Evolutionary conservation across 2,329 filamentous ascomycete genomes (phyloP).

Genomic region (Pseudocercospora crystallina): DNA sequence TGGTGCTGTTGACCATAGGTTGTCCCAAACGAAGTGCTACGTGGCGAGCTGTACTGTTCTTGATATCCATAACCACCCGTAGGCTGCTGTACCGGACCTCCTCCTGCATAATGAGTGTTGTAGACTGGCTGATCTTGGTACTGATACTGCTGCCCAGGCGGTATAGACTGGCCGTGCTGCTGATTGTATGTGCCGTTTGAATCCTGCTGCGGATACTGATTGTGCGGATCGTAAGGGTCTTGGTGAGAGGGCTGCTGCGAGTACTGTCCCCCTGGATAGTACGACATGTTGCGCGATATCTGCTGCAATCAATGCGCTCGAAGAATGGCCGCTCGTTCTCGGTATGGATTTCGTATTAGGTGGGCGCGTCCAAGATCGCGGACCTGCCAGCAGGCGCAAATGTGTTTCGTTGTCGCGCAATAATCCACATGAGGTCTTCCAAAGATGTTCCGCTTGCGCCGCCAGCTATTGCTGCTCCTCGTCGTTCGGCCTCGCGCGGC

Average conservation of each 20-base stretch:
- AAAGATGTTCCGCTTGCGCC: too few species aligned
- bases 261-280: conserved; percentile 56
- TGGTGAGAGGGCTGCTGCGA: conserved; percentile 21
- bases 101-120: conserved; percentile 25
- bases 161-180: conserved; percentile 21
- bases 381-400: conserved; percentile 17
- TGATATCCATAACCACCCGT: conserved; percentile 22
- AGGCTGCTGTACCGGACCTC: conserved; percentile 31
- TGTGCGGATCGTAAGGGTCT: conserved; percentile 14
- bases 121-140: conserved; percentile 30
- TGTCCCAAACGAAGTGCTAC: conserved; percentile 18
- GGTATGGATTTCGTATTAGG: conserved; percentile 2
- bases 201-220: conserved; percentile 18
- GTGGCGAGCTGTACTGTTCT: conserved; percentile 22
- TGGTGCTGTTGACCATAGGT: conserved; percentile 49
- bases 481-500: too few species aligned
- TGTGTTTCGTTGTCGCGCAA: not conserved
- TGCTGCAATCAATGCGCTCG: conserved; percentile 4
- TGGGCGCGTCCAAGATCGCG: conserved; percentile 15
- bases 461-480: too few species aligned
- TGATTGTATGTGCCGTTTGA: conserved; percentile 29
- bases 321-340: not conserved
- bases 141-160: conserved; percentile 11
- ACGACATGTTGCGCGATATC: conserved; percentile 48
- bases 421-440: too few species aligned